Conservation (phyloP, 768 basidiomycete genomes). For the Albatrellus ellisii region DNA sequence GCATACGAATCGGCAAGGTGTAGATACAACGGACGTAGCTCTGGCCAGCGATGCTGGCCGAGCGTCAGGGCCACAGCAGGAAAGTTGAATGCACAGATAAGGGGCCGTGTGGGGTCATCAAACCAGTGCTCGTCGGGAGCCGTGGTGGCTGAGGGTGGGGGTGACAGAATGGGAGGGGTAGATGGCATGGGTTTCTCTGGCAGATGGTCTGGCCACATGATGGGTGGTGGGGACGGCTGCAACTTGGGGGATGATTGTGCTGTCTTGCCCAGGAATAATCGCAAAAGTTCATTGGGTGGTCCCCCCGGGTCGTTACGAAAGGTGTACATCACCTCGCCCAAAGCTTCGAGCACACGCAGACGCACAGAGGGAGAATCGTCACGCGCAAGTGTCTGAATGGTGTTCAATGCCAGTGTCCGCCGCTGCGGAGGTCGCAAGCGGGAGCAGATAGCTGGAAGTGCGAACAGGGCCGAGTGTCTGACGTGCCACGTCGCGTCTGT, state of each 20-base stretch:
- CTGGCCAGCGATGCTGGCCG: constrained; percentile 61
- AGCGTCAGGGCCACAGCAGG: constrained; percentile 83
- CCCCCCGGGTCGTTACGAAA: constrained; percentile 55
- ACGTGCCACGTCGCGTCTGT: constrained; percentile 70
- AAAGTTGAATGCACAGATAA: constrained; percentile 82
- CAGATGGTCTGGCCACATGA: constrained; percentile 10
- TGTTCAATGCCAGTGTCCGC: constrained; percentile 50
- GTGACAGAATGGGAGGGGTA: too few species aligned
- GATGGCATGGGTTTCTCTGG: neutral
- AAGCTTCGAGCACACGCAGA: constrained; percentile 67
- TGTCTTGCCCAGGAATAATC: constrained; percentile 48
- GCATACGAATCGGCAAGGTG: constrained; percentile 47
- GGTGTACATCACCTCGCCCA: constrained; percentile 81
- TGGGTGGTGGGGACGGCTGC: neutral
- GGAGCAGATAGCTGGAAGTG: constrained; percentile 67
- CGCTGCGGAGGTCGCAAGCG: constrained; percentile 48
- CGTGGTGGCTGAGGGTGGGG: too few species aligned
- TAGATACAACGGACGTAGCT: constrained; percentile 56
- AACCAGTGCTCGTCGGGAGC: constrained; percentile 17
- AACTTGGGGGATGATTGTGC: neutral
- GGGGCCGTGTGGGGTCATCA: constrained; percentile 56
- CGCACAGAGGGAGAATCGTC: constrained; percentile 62
- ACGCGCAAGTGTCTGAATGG: constrained; percentile 43
- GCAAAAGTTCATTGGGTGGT: constrained; percentile 62
- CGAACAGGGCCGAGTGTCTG: constrained; percentile 76